phyloP scores from a whole-genome alignment of 495 filamentous ascomycete genomes.

The Xylaria grammica region DNA sequence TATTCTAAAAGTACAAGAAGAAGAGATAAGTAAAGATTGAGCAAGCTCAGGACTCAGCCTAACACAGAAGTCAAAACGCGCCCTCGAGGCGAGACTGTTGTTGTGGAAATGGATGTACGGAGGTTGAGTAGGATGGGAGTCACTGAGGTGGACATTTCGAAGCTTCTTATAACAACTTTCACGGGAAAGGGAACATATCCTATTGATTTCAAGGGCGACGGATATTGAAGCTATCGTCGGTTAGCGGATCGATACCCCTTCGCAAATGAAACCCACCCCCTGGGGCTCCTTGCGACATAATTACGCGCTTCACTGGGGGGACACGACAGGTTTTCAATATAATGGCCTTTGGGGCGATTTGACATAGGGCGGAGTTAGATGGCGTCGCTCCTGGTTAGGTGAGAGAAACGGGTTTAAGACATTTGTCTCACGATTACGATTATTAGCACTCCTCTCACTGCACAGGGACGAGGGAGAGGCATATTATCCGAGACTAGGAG shows the following conservation, averaged over 20 bases:
- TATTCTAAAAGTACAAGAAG: neutral
- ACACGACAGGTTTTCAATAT: too few species aligned
- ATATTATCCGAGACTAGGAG: neutral
- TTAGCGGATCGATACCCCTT: neutral
- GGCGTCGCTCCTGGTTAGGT: neutral
- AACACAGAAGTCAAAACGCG: constrained; percentile 4
- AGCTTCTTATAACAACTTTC: constrained; percentile 6
- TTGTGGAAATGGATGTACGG: neutral
- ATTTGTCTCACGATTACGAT: neutral
- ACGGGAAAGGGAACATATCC: constrained; percentile 6
- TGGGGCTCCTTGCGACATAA: neutral
- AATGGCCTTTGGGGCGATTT: too few species aligned
- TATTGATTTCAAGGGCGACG: neutral
- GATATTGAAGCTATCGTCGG: constrained; percentile 5
- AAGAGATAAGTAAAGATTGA: neutral
- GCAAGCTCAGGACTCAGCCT: neutral
- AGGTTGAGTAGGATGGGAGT: neutral
- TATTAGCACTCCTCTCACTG: neutral
- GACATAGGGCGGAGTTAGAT: neutral
- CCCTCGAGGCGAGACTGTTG: neutral
- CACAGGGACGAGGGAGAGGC: neutral
- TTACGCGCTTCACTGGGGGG: neutral
- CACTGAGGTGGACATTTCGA: neutral
- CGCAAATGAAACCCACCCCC: neutral
- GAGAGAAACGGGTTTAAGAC: neutral